phyloP scores from a whole-genome alignment of 768 basidiomycete species.

The Pulveroboletus ravenelii region DNA sequence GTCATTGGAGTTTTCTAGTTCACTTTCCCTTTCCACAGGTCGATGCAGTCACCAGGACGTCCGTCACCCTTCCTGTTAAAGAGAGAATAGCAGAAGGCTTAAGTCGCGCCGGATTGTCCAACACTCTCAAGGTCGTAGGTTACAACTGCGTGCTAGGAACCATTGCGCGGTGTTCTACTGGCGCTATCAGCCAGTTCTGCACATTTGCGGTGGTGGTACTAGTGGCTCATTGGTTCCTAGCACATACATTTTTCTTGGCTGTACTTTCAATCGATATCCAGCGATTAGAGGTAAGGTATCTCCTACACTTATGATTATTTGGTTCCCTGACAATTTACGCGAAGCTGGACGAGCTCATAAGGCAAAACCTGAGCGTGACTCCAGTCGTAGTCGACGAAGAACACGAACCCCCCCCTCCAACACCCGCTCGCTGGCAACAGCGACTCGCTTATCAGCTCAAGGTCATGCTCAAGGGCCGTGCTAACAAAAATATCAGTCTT shows the following conservation, averaged over 20 bases:
- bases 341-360: constrained; percentile 81
- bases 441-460: constrained; percentile 26
- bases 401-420: constrained; percentile 21
- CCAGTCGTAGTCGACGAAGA: constrained; percentile 35
- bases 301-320: background rate
- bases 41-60: constrained; percentile 79
- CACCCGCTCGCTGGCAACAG: constrained; percentile 32
- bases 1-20: constrained; percentile 13
- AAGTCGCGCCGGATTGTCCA: constrained; percentile 84
- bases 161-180: constrained; percentile 68
- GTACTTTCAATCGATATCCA: constrained; percentile 96
- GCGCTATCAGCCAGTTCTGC: constrained; percentile 89
- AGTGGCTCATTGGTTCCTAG: constrained; percentile 95
- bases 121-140: constrained; percentile 85
- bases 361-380: constrained; percentile 58
- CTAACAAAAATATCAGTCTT: constrained; percentile 75
- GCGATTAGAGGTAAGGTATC: constrained; percentile 64
- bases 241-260: constrained; percentile 93
- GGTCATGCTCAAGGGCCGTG: constrained; percentile 57
- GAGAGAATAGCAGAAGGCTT: constrained; percentile 89
- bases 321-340: constrained; percentile 10
- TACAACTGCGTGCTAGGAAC: constrained; percentile 79
- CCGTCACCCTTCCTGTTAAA: constrained; percentile 83
- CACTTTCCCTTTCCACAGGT: constrained; percentile 46
- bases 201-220: constrained; percentile 90